Base-by-base conservation (phyloP, 164 flowering plant species). In the Cinnamomum micranthum region DNA sequence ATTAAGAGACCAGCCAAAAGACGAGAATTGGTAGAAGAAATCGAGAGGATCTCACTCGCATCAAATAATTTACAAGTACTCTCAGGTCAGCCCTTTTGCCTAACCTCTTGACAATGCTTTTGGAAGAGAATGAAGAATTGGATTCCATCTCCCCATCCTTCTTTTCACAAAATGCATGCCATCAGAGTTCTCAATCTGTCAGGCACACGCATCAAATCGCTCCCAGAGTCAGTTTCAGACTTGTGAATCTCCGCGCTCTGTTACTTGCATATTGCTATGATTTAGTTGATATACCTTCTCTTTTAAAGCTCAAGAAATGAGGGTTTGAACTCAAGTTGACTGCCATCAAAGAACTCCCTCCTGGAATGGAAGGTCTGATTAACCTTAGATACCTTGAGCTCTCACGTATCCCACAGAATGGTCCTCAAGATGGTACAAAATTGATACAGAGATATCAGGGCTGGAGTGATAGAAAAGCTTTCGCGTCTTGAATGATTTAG, bases 231-330 rank as follows among this genome's bases (percentile, higher is more conserved):
- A 31, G 22, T 68, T 68, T 68, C 70, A 27, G 24, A 15, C 33
- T 68, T 68, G 70, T 28, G 47, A 68, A 33, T 41, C 50, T 68
- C 10, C 24, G 51, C 33, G 14, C 41, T 20, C 31, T 24, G n/a
- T 15, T 68, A 17, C 50, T 68, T 12, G 3, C 3, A 3, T 2
- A 6, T 2, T 28, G 50, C 70, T 2, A 20, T 27, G 10, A 33
- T 4, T 68, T 68, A 28, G 28, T 27, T 14, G 11, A 0, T 28
- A 10, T 33, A 4, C 41, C 70, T 68, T 68, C 70, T 27, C 51
- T 68, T 14, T 35, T 41, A 68, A 68, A 68, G 50, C 51, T 68
- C 10, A 68, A 68, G 20, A 25, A 68, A n/a, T 68, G 70, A 68
- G 51, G 70, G 6, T 28, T 68, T 68, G 51, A 27, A 68, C 23